Base-by-base conservation (phyloP, 2,329 filamentous ascomycete species). In the Fusarium gaditjirri region DNA sequence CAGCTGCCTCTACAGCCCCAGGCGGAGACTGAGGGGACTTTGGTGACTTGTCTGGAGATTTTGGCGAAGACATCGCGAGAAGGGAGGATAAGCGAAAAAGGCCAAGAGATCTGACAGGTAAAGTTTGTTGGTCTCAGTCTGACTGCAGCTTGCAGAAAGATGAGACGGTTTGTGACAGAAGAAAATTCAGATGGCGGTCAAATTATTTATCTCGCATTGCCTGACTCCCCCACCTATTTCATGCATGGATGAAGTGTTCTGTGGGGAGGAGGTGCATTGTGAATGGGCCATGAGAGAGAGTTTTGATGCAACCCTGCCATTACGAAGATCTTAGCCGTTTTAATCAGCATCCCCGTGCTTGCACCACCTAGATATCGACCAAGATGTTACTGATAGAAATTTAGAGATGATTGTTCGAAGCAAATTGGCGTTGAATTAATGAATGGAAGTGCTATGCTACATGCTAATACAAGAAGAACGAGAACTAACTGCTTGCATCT, bases 151-250 rank as follows among this genome's bases (percentile, higher is more conserved):
- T 36, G 33, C 31, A 35, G 29, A 17, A 25, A 21, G 23, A 6
- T 5, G 42, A 56, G 54, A n/a, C 19, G 21, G 14, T 23, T 35
- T 52, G 35, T 38, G 43, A 52, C 36, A 62, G 25, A 44, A 65
- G 46, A 65, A 56, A 56, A 19, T 41, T 64, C 35, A 65, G 59
- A 65, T 33, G 60, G 61, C 61, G 61, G 59, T 65, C 59, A 65
- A 56, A 65, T 65, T 52, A 65, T 47, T 65, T 42, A 56, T 64
- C 59, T 65, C 59, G n/a, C 29, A 57, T 56, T 56, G 47, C 61
- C 38, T 65, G 47, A 36, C 41, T 33, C 33, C 59, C 59, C 61
- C 61, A 56, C 61, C 49, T 39, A 27, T 36, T 38, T 42, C 14
- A 11, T 57, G 54, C 41, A 42, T 38, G 29, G 31, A 17, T 39